Base-by-base conservation (phyloP, 371 early-diverging fungal genomes). In the Apophysomyces trapeziformis region DNA sequence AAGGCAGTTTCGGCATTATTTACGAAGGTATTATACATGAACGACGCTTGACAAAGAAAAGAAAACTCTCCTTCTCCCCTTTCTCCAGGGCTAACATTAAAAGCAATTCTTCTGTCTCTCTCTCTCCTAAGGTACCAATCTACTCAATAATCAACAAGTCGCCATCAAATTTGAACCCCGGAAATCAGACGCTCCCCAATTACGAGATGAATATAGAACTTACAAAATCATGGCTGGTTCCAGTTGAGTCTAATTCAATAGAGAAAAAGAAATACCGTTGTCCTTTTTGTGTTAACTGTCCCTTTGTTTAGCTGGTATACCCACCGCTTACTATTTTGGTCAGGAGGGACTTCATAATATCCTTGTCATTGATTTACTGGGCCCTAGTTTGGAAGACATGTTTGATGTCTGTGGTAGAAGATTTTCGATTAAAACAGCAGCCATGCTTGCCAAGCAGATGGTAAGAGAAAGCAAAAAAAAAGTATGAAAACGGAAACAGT, bases 381-480 rank as follows among this genome's bases (percentile, higher is more conserved):
- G 99, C 5, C 93, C 93, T 11, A 91, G 91, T 65, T 81, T 99
- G 21, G 98, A 99, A 75, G 95, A 97, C 78, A 86, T 97, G 74
- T 99, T 98, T 82, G 95, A 95, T 73, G 82, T 92, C 71, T 96
- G 97, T 76, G 85, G 90, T 26, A 87, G 96, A 63, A 89, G 89
- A 67, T 98, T 99, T 76, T 83, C 89, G n/a, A 79, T 92, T 63
- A 96, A 97, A 78, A 97, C 97, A 3, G 92, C 95, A 4, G 92
- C 95, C 65, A 94, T 97, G 94, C 83, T 95, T 43, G 99, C 96
- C 38, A 95, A 95, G 74, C 92, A 93, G 78, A 96, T 99, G 95
- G 90, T 91, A 77, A 43, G 70, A 46, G 16, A 50, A 7, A 12
- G 14, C 9, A 4, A 41, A 41, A 2, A 14, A 47, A 18, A 47